These are phyloP conservation scores for Syzygium jambos DNA, from an alignment of 345 rosid species.

Conservation along the genomic window DNA sequence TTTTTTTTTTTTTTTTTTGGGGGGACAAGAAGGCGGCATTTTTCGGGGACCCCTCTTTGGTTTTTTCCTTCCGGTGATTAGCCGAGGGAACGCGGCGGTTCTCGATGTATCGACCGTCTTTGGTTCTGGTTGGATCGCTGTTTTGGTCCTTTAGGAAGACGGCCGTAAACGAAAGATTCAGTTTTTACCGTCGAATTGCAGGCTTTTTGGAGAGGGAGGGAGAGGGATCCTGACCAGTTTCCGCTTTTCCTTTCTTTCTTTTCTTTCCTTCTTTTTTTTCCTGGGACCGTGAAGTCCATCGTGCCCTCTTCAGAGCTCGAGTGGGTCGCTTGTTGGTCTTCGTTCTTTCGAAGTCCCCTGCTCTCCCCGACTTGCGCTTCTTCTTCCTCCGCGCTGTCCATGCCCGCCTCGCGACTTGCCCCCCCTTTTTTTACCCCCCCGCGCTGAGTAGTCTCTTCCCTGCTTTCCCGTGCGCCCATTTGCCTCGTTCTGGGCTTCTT, in stretches of 20 bases:
- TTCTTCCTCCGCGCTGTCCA: neutral
- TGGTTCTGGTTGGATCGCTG: neutral
- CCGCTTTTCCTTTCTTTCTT: neutral
- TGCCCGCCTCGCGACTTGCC: neutral
- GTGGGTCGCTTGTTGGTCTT: neutral
- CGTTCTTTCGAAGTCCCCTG: neutral
- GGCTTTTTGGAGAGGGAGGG: neutral
- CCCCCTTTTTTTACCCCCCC: too few species aligned
- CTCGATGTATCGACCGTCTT: neutral
- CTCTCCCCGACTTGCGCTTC: neutral
- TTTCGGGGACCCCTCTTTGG: neutral
- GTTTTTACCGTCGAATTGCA: neutral
- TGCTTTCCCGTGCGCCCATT: neutral
- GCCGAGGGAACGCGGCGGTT: neutral
- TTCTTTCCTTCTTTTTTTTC: neutral
- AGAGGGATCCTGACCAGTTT: neutral
- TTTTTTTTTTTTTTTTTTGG: neutral
- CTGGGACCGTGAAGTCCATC: neutral
- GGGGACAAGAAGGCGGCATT: neutral
- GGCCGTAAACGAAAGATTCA: neutral
- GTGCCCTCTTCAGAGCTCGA: neutral
- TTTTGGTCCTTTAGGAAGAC: neutral
- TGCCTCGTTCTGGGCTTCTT: neutral
- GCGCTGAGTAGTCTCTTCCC: neutral
- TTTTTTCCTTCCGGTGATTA: neutral